Conservation (phyloP, 768 basidiomycete genomes). For the Pleurotus tuber-regium region DNA sequence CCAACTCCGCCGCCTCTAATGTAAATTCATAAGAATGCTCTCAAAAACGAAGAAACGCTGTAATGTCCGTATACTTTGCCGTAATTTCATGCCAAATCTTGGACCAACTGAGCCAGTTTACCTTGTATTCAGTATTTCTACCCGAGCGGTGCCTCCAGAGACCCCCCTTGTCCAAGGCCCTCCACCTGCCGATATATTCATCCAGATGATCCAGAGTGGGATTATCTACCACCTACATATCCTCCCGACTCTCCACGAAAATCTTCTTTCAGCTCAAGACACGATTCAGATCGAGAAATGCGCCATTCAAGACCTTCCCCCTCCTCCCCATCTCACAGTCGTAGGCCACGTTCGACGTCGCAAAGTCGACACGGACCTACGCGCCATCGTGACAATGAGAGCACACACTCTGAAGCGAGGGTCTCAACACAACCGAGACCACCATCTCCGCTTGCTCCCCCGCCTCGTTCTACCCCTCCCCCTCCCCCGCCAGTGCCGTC, state of each 20-base stretch:
- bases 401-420: neutral
- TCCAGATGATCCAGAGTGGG: conserved; percentile 6
- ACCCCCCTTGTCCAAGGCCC: neutral
- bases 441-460: neutral
- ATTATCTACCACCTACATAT: neutral
- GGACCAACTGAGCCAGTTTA: too few relatives aligned
- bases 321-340: too few relatives aligned
- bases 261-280: neutral
- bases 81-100: too few relatives aligned
- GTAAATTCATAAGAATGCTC: too few relatives aligned
- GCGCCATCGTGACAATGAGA: too few relatives aligned
- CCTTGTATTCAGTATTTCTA: neutral
- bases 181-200: neutral
- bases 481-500: neutral
- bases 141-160: neutral
- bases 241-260: neutral
- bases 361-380: too few relatives aligned
- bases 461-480: neutral
- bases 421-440: neutral
- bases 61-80: too few relatives aligned
- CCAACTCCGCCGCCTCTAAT: too few relatives aligned
- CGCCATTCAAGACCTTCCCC: neutral
- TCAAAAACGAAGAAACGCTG: neutral
- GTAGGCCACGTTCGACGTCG: too few relatives aligned
- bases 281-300: neutral